Conservation (phyloP, 352 stramenopile species). For the Globisporangium solare region DNA sequence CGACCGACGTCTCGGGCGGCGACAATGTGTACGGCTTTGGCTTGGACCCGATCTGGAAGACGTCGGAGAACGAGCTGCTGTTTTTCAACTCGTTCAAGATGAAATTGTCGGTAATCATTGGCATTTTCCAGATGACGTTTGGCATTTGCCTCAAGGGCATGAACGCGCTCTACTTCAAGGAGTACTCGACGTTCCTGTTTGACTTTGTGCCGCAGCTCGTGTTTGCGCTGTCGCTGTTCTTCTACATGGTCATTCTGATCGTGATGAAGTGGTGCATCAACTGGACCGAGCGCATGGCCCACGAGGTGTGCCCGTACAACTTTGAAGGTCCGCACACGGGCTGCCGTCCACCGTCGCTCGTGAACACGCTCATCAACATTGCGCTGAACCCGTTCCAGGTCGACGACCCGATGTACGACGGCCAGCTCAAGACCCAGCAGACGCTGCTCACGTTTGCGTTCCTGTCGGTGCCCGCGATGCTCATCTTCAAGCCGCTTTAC, state of each 20-base stretch:
- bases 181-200: slow-evolving; percentile 95
- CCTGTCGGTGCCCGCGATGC: slow-evolving; percentile 94
- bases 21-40: slow-evolving; percentile 96
- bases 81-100: slow-evolving; percentile 99
- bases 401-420: slow-evolving; percentile 94
- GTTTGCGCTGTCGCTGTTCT: slow-evolving; percentile 96
- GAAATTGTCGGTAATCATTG: slow-evolving; percentile 99
- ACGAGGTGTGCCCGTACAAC: slow-evolving; percentile 91
- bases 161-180: slow-evolving; percentile 96
- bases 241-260: slow-evolving; percentile 99
- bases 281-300: slow-evolving; percentile 94
- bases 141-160: slow-evolving; percentile 95
- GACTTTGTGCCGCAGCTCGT: slow-evolving; percentile 97
- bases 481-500: slow-evolving; percentile 95
- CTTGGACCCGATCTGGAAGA: slow-evolving; percentile 98
- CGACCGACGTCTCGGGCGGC: slow-evolving; percentile 68
- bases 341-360: slow-evolving; percentile 96
- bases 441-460: slow-evolving; percentile 93
- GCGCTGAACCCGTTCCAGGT: slow-evolving; percentile 92
- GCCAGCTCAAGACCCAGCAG: slow-evolving; percentile 87
- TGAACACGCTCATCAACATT: slow-evolving; percentile 99
- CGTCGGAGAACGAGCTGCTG: slow-evolving; percentile 95
- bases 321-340: slow-evolving; percentile 92
- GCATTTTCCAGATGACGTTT: slow-evolving; percentile 98
- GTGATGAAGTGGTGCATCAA: slow-evolving; percentile 99